Conservation (phyloP, 192 early-diverging fungal species). For the Coemansia sp. region DNA sequence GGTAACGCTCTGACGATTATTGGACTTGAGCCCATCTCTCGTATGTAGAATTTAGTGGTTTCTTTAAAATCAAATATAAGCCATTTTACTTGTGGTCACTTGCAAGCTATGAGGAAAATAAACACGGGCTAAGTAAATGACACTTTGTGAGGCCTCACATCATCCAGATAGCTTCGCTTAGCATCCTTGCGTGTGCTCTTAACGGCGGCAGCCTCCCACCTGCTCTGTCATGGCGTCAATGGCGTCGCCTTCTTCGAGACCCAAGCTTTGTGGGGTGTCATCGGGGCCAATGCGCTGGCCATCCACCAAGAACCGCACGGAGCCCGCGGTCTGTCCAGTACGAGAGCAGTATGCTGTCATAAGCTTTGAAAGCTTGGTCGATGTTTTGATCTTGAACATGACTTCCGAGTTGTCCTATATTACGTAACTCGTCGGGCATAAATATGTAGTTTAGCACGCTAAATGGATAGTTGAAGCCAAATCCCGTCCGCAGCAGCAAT, state of each 20-base stretch:
- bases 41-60: constrained; percentile 71
- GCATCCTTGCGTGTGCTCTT: neutral
- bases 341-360: constrained; percentile 94
- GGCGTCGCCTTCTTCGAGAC: constrained; percentile 91
- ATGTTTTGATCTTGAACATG: constrained; percentile 95
- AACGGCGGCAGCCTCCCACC: constrained; percentile 65
- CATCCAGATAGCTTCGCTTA: neutral
- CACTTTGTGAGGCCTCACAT: neutral
- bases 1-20: constrained; percentile 83
- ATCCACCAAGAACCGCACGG: constrained; percentile 91
- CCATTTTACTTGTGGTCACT: too few relatives aligned
- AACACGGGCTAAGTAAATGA: too few relatives aligned
- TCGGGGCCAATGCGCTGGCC: constrained; percentile 79
- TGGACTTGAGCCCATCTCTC: constrained; percentile 80
- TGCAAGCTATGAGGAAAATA: too few relatives aligned
- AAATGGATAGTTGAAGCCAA: neutral
- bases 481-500: neutral
- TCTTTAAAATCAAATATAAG: neutral
- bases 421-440: neutral
- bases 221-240: constrained; percentile 97
- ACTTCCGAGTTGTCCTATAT: constrained; percentile 73
- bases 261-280: constrained; percentile 83
- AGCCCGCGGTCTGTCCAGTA: constrained; percentile 73
- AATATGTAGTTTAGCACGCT: neutral
- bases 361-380: constrained; percentile 86